A percentile compares a stretch with the other conserved stretches of the same genome.
Evolutionary conservation across 169 alveolate genomes (phyloP).

Genomic region (Eimeria brunetti): DNA sequence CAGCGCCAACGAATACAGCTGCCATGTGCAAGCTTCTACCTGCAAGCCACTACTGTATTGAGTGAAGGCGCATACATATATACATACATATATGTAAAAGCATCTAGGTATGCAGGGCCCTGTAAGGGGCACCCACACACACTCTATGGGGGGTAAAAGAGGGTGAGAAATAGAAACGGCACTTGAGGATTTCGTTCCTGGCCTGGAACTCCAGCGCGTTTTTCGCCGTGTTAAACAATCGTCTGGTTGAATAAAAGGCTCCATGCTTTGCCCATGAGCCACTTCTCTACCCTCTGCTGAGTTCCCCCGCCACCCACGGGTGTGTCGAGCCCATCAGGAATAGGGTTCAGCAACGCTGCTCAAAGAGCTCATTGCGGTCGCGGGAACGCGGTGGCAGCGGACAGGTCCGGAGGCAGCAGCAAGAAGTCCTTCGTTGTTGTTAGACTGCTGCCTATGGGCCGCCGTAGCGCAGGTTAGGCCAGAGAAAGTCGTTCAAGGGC

Average conservation of each 20-base stretch:
- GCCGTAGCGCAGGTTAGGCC: constrained; percentile 91
- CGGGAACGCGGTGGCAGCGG: not conserved
- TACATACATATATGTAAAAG: not conserved
- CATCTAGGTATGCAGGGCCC: not conserved
- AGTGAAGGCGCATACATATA: not conserved
- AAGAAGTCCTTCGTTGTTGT: not conserved
- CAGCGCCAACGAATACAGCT: not conserved
- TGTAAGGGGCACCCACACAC: constrained; percentile 13
- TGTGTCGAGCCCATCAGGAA: constrained; percentile 94
- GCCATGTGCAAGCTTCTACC: too few relatives aligned
- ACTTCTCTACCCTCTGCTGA: constrained; percentile 99
- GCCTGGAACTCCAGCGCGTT: constrained; percentile 96
- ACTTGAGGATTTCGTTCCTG: constrained; percentile 89
- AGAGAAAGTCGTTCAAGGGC: constrained; percentile 93
- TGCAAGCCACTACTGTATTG: not conserved
- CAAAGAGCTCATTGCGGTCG: not conserved
- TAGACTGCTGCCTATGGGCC: constrained; percentile 88
- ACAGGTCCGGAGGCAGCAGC: not conserved
- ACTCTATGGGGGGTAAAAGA: constrained; percentile 36
- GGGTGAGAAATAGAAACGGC: not conserved
- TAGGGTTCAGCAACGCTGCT: constrained; percentile 88
- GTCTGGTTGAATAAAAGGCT: constrained; percentile 96
- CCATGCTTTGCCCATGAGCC: constrained; percentile 98
- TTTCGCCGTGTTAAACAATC: constrained; percentile 98
- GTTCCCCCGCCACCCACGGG: constrained; percentile 98